Conservation (phyloP, 2,329 filamentous ascomycete species). For the Nemania sp. region DNA sequence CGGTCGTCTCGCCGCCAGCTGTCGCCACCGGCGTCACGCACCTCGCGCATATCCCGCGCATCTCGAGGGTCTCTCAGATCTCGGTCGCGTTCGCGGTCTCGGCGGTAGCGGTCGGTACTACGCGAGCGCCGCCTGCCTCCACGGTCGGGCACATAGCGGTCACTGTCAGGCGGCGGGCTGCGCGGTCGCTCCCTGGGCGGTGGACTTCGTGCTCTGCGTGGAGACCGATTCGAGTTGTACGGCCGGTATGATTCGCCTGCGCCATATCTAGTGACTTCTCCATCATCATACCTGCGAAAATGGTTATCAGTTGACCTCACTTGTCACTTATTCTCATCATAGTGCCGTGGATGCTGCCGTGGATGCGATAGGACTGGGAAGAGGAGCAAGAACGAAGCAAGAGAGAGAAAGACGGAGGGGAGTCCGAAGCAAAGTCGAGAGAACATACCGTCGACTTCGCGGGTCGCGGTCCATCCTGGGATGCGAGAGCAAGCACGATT, state of each 20-base stretch:
- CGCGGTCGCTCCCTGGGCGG: slow-evolving; percentile 41
- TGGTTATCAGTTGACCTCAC: background rate
- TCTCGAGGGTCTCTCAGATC: slow-evolving; percentile 24
- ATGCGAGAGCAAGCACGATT: slow-evolving; percentile 1
- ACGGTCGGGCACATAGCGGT: slow-evolving; percentile 48
- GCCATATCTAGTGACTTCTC: slow-evolving; percentile 64
- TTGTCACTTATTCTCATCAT: no score
- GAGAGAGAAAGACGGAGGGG: no score
- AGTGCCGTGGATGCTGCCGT: no score
- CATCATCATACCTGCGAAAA: slow-evolving; percentile 58
- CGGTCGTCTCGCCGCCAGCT: slow-evolving; percentile 46
- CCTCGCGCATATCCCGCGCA: slow-evolving; percentile 18
- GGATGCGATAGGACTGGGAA: background rate
- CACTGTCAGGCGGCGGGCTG: slow-evolving; percentile 44
- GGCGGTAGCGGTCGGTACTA: slow-evolving; percentile 46
- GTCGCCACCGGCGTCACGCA: slow-evolving; percentile 35
- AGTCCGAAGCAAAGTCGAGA: background rate
- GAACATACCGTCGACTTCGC: slow-evolving; percentile 37
- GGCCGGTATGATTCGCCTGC: slow-evolving; percentile 65
- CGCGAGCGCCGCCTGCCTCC: slow-evolving; percentile 48
- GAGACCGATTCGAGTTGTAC: slow-evolving; percentile 56
- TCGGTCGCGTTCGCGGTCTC: slow-evolving; percentile 42
- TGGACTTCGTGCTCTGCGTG: slow-evolving; percentile 42
- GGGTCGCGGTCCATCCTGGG: slow-evolving; percentile 38
- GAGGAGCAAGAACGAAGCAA: background rate